phyloP scores from a whole-genome alignment of 208 protist species.

The Sergeia podlipaevii region DNA sequence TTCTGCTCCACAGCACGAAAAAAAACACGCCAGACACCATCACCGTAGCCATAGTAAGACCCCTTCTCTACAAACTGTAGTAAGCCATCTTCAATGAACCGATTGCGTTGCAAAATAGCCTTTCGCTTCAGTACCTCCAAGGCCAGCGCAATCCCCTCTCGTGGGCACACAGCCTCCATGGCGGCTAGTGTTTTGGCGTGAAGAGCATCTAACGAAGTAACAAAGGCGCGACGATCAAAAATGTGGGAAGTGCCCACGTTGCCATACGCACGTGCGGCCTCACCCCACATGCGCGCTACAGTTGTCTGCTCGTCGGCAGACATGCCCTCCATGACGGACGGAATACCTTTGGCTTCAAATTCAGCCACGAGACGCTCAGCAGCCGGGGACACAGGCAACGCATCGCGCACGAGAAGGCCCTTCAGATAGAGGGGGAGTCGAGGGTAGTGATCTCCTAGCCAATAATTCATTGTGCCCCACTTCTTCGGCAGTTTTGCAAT shows the following conservation, averaged over 20 bases:
- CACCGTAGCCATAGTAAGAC: conserved; percentile 54
- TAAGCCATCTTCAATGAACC: conserved; percentile 39
- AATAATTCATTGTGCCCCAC: conserved; percentile 70
- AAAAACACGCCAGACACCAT: conserved; percentile 68
- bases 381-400: conserved; percentile 49
- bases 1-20: conserved; percentile 45
- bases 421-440: conserved; percentile 58
- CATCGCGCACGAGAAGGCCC: conserved; percentile 32
- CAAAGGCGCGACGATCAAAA: conserved; percentile 54
- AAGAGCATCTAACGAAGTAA: conserved; percentile 26
- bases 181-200: conserved; percentile 17
- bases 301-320: conserved; percentile 10
- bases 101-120: conserved; percentile 56
- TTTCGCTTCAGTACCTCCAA: conserved; percentile 75
- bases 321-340: conserved; percentile 14
- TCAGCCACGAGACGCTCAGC: conserved; percentile 49
- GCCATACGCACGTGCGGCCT: conserved; percentile 26
- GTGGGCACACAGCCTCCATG: conserved; percentile 13
- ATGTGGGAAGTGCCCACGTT: conserved; percentile 25
- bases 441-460: conserved; percentile 54
- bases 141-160: conserved; percentile 43
- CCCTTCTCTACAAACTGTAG: conserved; percentile 40
- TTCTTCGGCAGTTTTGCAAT: conserved; percentile 16
- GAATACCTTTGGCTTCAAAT: conserved; percentile 51
- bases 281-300: conserved; percentile 34